Evolutionary conservation across 768 basidiomycete genomes (phyloP).

Genomic region (Mycena crocata): DNA sequence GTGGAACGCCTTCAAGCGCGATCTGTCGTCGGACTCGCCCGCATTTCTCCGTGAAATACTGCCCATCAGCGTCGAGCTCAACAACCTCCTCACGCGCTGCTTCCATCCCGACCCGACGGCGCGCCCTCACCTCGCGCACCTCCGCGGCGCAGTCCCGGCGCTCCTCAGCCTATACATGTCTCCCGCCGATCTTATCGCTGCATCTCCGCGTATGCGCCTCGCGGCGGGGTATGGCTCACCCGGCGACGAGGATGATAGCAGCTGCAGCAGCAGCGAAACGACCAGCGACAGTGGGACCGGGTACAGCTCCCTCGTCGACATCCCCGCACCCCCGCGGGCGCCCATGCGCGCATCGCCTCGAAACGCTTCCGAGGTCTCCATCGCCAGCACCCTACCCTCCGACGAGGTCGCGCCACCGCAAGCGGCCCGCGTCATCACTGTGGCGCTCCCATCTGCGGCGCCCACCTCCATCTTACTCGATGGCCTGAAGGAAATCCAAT

Average conservation of each 20-base stretch:
- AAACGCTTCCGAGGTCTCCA: too few relatives aligned
- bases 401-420: too few relatives aligned
- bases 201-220: slow-evolving; percentile 16
- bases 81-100: slow-evolving; percentile 19
- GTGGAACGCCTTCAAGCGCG: slow-evolving; percentile 33
- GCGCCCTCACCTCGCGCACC: slow-evolving; percentile 5
- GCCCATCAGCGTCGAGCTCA: slow-evolving; percentile 55
- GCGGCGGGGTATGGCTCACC: neutral
- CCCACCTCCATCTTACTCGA: too few relatives aligned
- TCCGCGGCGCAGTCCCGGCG: slow-evolving; percentile 1
- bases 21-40: too few relatives aligned
- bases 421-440: too few relatives aligned
- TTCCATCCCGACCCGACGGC: slow-evolving; percentile 1
- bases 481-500: too few relatives aligned
- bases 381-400: too few relatives aligned
- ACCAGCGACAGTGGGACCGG: slow-evolving; percentile 21
- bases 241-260: neutral
- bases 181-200: slow-evolving; percentile 3
- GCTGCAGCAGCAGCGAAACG: neutral
- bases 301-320: slow-evolving; percentile 12
- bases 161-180: slow-evolving; percentile 8
- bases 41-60: slow-evolving; percentile 63
- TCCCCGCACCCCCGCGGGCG: neutral
- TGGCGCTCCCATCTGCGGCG: neutral
- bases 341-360: too few relatives aligned